Base-by-base conservation (phyloP, 495 filamentous ascomycete genomes). In the Penicillium tannophilum region DNA sequence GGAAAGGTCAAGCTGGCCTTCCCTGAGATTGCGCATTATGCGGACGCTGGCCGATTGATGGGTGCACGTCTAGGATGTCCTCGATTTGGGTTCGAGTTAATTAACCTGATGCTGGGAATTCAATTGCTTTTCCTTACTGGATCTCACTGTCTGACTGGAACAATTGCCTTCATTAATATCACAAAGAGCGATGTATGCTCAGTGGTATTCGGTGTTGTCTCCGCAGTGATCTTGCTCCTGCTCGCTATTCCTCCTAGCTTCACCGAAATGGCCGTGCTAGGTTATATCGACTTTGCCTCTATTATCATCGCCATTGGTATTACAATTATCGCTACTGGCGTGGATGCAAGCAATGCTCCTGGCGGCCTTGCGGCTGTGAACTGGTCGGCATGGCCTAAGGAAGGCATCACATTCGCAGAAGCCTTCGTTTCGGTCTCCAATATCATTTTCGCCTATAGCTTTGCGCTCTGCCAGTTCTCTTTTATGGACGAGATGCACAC, bases 61-160 rank as follows among this genome's bases (percentile, higher is more conserved):
- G 50, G 77, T 88, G 56, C 46, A 8, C 59, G 59, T 19, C n/a
- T 42, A 6, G 52, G 52, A 30, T 75, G 79, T 31, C 49, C 46
- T 20, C 59, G 59, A 17, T 54, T 42, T 19, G 52, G 52, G 0
- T 75, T 79, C 36, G 83, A 86, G 62, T 60, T 90, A 17, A 71
- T 85, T 57, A 81, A 81, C 19, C 65, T 69, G 42, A 83, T 83
- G 68, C 83, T 86, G 56, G 68, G 77, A 11, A 59, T 87, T 42
- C 81, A 88, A 62, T 77, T 90, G 24, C 63, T 86, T 30, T 88
- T 90, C 70, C 80, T 88, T 51, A 84, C 86, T 63, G 87, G 79
- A 31, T 87, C 86, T 4, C 89, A 91, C 65, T 79, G 88, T 57
- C 71, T 90, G 33, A 87, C 85, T 0, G 88, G 88, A 62, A 82